Base-by-base conservation (phyloP, 495 filamentous ascomycete species). In the Penicillium fimorum region DNA sequence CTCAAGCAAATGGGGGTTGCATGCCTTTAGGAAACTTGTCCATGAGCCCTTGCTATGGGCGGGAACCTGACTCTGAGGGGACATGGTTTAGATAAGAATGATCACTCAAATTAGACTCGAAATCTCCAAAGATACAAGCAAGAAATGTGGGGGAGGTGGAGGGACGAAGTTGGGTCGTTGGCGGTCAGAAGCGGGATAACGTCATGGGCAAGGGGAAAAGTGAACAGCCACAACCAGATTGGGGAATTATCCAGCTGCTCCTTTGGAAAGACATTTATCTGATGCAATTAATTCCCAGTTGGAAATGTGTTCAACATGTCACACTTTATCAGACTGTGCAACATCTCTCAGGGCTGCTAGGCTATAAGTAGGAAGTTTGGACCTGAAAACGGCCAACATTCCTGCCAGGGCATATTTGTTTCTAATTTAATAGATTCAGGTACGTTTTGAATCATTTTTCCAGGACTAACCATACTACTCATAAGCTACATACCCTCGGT, bases 21-120 rank as follows among this genome's bases (percentile, higher is more conserved):
- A 10, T 71, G 76, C 79, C 73, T 80, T 82, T 45, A 82, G 69
- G 61, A 82, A 82, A 54, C 78, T 79, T 12, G 77, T 67, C 79
- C 79, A 82, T 57, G 83, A 74, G 73, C 82, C 65, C 58, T 73
- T 76, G 63, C 75, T 77, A 48, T 62, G 44, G 51, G 73, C 65
- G 49, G 75, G 72, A 12, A 78, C 60, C 42, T 62, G 60, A 29
- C 66, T 60, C n/a, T 67, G 67, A 46, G 70, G 53, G 47, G 75
- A 71, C 45, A 73, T 74, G 42, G 62, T 69, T 47, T 46, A 18
- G 35, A 30, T 27, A 10, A 44, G 20, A 56, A 42, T 52, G 32
- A 38, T 40, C 29, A 30, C 24, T 12, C 17, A 41, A 7, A 22
- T 15, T 37, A 12, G 29, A 42, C 11, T 50, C 12, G 45, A 43